Percentiles rank a stretch among this genome's conserved stretches.
Evolutionary conservation across 805 yeast genomes (phyloP).

Genomic region (Phaffomyces thermotolerans): DNA sequence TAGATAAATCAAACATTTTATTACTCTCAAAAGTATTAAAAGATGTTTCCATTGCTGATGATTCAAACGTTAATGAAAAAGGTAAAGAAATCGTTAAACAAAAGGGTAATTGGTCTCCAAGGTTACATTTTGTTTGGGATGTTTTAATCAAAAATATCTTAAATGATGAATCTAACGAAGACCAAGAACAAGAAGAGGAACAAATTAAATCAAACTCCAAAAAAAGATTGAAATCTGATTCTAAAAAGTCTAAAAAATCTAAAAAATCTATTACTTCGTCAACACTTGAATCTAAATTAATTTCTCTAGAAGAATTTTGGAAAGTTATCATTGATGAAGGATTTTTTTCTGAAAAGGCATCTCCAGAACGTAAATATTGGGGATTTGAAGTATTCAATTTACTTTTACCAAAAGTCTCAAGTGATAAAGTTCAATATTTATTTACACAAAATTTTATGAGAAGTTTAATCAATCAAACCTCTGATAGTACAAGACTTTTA

Average conservation of each 20-base stretch:
- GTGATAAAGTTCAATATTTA: slow-evolving; percentile 22
- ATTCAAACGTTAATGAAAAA: slow-evolving; percentile 7
- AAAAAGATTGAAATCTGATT: slow-evolving; percentile 34
- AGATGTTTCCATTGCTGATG: slow-evolving; percentile 39
- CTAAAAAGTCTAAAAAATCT: slow-evolving; percentile 19
- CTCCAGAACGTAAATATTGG: slow-evolving; percentile 80
- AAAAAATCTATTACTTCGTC: slow-evolving; percentile 14
- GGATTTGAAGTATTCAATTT: slow-evolving; percentile 70
- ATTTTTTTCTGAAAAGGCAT: slow-evolving; percentile 66
- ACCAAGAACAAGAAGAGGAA: slow-evolving; percentile 5
- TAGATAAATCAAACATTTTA: slow-evolving; percentile 61
- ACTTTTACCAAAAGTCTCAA: slow-evolving; percentile 30
- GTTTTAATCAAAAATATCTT: slow-evolving; percentile 39
- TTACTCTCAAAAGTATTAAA: slow-evolving; percentile 55
- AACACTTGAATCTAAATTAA: slow-evolving; percentile 6
- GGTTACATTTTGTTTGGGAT: slow-evolving; percentile 72
- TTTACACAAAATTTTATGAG: slow-evolving; percentile 64
- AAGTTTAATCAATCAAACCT: slow-evolving; percentile 67
- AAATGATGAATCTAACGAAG: slow-evolving; percentile 18
- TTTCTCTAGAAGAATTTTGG: slow-evolving; percentile 62
- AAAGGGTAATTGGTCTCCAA: slow-evolving; percentile 67
- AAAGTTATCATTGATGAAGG: slow-evolving; percentile 70
- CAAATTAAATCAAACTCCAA: slow-evolving; percentile 23
- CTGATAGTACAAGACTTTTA: slow-evolving; percentile 57
- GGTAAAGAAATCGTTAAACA: slow-evolving; percentile 32